A percentile compares a stretch with the other conserved stretches of the same genome.
These are phyloP conservation scores for Tuctoria greenei DNA, from an alignment of 176 grass and related monocot species.

Conservation along the genomic window DNA sequence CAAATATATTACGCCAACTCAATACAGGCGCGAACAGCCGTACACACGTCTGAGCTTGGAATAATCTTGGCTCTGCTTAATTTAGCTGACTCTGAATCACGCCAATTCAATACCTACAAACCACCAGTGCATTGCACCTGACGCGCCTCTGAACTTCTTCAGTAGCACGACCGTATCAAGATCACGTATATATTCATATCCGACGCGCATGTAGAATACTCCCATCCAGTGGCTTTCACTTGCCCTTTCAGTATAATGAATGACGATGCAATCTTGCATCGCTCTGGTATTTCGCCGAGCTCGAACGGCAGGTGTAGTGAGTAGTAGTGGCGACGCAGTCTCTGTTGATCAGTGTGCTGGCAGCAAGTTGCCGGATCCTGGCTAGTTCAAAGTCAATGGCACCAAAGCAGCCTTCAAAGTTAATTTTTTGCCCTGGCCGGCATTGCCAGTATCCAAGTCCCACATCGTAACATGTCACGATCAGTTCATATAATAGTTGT, in stretches of 20 bases:
- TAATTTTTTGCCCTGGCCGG: conserved; percentile 10
- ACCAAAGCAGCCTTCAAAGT: conserved; percentile 16
- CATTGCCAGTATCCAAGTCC: conserved; percentile 24
- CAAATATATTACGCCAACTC: background rate
- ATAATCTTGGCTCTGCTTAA: background rate
- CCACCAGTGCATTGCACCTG: conserved; percentile 12
- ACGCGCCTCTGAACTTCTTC: conserved; percentile 24
- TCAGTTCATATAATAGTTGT: conserved; percentile 37
- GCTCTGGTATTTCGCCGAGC: background rate
- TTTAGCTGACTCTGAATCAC: conserved; percentile 27
- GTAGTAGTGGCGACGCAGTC: background rate
- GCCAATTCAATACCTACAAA: conserved; percentile 1
- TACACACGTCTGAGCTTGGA: background rate
- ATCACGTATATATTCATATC: background rate
- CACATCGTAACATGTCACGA: conserved; percentile 29
- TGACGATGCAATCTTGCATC: background rate
- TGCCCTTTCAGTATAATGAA: conserved; percentile 5
- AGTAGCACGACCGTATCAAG: background rate
- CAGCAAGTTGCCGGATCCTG: conserved; percentile 12
- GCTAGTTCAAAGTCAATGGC: conserved; percentile 35
- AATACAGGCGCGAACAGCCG: background rate
- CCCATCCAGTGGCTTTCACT: background rate
- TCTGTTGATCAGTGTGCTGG: background rate
- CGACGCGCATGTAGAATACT: background rate
- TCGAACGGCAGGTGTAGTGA: no score